Conservation (phyloP, 345 rosid species). For the rapeseed (Brassica napus) region DNA sequence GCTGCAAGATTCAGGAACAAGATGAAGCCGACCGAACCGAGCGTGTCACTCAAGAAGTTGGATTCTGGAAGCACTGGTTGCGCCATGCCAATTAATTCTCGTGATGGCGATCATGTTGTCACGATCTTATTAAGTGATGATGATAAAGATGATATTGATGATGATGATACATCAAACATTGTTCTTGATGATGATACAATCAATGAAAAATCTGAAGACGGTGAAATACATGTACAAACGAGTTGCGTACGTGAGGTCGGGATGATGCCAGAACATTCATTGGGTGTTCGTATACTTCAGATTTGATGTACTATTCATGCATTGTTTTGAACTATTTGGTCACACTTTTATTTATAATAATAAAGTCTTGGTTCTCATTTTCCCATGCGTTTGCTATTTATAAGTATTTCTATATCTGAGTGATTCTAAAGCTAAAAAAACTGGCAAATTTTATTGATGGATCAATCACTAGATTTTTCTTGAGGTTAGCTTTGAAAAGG, state of each 20-base stretch:
- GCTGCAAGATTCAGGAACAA: conserved; percentile 47
- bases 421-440: background rate
- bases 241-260: background rate
- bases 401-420: background rate
- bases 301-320: background rate
- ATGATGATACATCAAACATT: conserved; percentile 22
- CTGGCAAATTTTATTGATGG: too few relatives aligned
- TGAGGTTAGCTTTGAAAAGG: too few relatives aligned
- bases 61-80: background rate
- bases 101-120: conserved; percentile 24
- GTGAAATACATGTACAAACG: conserved; percentile 23
- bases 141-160: conserved; percentile 20
- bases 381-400: background rate
- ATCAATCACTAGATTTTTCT: too few relatives aligned
- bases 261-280: background rate
- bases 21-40: conserved; percentile 12
- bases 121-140: conserved; percentile 19
- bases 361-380: background rate
- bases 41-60: conserved; percentile 32
- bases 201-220: conserved; percentile 22
- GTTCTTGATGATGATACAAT: conserved; percentile 14
- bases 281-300: background rate
- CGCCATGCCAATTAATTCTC: conserved; percentile 4
- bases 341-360: background rate
- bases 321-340: background rate